phyloP scores from a whole-genome alignment of 1,284 basidiomycete genomes.

The Paramarasmius palmivorus region DNA sequence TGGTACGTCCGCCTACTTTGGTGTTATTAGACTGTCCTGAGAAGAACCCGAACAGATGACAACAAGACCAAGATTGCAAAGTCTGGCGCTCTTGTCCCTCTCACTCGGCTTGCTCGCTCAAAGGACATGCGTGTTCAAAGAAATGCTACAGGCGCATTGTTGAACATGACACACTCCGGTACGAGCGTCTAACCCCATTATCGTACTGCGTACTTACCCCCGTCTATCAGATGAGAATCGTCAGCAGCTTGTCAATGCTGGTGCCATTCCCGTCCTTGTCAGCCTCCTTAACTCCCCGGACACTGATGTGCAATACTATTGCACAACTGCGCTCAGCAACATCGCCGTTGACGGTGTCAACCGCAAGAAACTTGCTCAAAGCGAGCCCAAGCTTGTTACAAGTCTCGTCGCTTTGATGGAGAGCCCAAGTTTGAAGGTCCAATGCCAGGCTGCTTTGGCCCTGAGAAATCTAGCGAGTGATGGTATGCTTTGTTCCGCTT shows the following conservation, averaged over 20 bases:
- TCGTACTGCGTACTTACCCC: slow-evolving; percentile 9
- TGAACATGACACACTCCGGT: slow-evolving; percentile 99
- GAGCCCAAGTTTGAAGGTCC: slow-evolving; percentile 95
- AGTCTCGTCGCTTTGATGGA: slow-evolving; percentile 98
- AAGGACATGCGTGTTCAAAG: slow-evolving; percentile 99
- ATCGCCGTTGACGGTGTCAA: slow-evolving; percentile 97
- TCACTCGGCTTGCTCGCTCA: slow-evolving; percentile 94
- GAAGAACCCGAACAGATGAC: slow-evolving; percentile 66
- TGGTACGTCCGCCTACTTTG: slow-evolving; percentile 52
- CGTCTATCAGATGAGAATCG: slow-evolving; percentile 85
- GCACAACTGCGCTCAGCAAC: slow-evolving; percentile 97
- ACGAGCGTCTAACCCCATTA: slow-evolving; percentile 22
- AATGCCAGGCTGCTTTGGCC: slow-evolving; percentile 97
- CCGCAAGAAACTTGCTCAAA: slow-evolving; percentile 93
- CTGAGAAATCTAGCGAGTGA: slow-evolving; percentile 97
- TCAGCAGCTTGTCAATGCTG: slow-evolving; percentile 97
- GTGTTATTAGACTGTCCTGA: background rate
- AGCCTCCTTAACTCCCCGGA: slow-evolving; percentile 95
- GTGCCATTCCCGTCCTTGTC: slow-evolving; percentile 97
- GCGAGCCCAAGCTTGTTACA: slow-evolving; percentile 93
- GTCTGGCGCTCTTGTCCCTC: slow-evolving; percentile 95
- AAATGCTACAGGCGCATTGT: slow-evolving; percentile 95
- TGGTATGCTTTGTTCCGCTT: slow-evolving; percentile 48
- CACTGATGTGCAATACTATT: slow-evolving; percentile 99
- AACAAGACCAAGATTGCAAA: slow-evolving; percentile 99